A percentile compares a stretch with the other conserved stretches of the same genome.
Conservation (phyloP, 2,329 filamentous ascomycete genomes). For the Akanthomyces muscarius region DNA sequence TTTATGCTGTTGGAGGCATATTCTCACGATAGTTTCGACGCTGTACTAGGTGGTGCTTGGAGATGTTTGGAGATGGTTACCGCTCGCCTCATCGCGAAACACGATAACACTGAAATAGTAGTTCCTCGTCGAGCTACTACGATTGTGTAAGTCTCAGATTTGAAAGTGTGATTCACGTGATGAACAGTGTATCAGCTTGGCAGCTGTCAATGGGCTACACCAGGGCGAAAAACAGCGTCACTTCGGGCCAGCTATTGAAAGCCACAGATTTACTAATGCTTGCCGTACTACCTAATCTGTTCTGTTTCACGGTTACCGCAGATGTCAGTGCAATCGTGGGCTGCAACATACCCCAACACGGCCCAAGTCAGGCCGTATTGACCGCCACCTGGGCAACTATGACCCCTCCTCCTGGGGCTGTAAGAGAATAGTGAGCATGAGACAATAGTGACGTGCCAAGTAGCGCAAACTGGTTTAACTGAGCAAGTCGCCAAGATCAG, state of each 20-base stretch:
- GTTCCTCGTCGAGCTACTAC: too few species aligned
- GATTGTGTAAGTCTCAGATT: neutral
- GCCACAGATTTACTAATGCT: neutral
- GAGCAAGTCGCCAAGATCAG: constrained; percentile 1
- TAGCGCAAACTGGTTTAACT: neutral
- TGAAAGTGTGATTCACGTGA: neutral
- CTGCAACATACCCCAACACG: neutral
- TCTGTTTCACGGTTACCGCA: neutral
- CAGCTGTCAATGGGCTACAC: neutral
- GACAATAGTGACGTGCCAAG: neutral
- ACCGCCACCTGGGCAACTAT: neutral
- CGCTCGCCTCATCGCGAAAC: neutral
- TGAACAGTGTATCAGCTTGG: neutral
- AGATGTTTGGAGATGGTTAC: neutral
- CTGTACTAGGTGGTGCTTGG: neutral
- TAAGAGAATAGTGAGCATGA: neutral
- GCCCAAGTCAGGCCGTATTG: neutral
- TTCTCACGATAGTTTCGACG: neutral
- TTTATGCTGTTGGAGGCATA: neutral
- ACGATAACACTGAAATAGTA: neutral
- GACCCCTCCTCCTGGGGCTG: neutral
- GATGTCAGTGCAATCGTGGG: neutral
- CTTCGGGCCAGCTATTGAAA: neutral
- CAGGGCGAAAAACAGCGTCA: too few species aligned
- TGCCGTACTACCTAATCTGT: neutral